phyloP scores from a whole-genome alignment of 257 asterid genomes.

The Phtheirospermum japonicum region DNA sequence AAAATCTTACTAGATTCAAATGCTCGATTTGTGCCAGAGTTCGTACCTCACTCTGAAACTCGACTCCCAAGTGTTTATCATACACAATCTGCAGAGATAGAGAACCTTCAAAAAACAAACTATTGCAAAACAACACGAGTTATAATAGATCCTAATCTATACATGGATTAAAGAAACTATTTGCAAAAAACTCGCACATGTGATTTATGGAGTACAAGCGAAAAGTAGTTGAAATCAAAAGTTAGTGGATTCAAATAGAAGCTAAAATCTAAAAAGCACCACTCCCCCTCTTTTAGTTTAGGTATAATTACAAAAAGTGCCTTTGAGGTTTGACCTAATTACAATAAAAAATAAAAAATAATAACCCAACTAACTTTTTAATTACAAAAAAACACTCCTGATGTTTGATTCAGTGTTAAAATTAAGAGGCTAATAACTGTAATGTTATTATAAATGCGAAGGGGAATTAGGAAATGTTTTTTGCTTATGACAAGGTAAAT shows the following conservation, averaged over 20 bases:
- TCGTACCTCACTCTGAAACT: constrained; percentile 75
- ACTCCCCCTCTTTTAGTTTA: too few relatives aligned
- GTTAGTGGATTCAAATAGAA: too few relatives aligned
- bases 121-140: not conserved
- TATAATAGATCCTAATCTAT: not conserved
- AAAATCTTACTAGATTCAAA: constrained; percentile 69
- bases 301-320: not conserved
- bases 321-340: not conserved
- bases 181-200: too few relatives aligned
- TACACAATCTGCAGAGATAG: constrained; percentile 50
- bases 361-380: not conserved
- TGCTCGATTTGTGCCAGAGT: constrained; percentile 80
- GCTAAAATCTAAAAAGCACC: too few relatives aligned
- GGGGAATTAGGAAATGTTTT: too few relatives aligned
- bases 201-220: too few relatives aligned
- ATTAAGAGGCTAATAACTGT: too few relatives aligned
- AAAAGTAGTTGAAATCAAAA: too few relatives aligned
- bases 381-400: not conserved
- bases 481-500: too few relatives aligned
- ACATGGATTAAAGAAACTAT: too few relatives aligned
- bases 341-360: not conserved
- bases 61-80: constrained; percentile 66
- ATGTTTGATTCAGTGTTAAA: too few relatives aligned
- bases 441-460: too few relatives aligned
- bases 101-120: not conserved